Evolutionary conservation across 2,329 filamentous ascomycete species (phyloP).

Genomic region (Cladosporium cucumerinum): DNA sequence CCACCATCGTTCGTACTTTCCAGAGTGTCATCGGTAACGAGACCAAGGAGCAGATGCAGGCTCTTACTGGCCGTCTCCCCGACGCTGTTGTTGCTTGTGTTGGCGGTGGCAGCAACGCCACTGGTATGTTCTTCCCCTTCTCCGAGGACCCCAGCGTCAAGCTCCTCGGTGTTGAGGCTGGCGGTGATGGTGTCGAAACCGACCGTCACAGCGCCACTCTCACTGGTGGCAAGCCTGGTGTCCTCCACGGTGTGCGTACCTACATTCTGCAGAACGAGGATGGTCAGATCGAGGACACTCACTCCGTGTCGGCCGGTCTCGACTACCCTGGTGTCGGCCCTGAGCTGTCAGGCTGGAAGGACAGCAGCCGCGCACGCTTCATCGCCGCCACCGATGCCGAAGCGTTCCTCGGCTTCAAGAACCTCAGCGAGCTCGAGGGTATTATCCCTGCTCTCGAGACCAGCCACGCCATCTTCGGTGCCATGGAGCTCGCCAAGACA

Average conservation of each 20-base stretch:
- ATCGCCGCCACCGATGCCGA: slow-evolving; percentile 87
- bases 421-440: slow-evolving; percentile 83
- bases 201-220: slow-evolving; percentile 82
- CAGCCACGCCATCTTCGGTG: slow-evolving; percentile 87
- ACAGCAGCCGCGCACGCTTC: slow-evolving; percentile 79
- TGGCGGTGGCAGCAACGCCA: slow-evolving; percentile 89
- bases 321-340: slow-evolving; percentile 97
- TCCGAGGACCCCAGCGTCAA: slow-evolving; percentile 79
- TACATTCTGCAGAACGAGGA: slow-evolving; percentile 91
- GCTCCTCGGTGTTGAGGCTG: slow-evolving; percentile 89
- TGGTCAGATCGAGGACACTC: slow-evolving; percentile 91
- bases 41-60: slow-evolving; percentile 86
- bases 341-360: slow-evolving; percentile 90
- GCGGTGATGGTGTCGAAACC: slow-evolving; percentile 88
- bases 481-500: slow-evolving; percentile 84
- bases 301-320: slow-evolving; percentile 92
- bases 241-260: slow-evolving; percentile 91
- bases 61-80: slow-evolving; percentile 80
- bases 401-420: slow-evolving; percentile 80
- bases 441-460: slow-evolving; percentile 96
- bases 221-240: slow-evolving; percentile 80
- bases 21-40: slow-evolving; percentile 94
- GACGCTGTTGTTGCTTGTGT: slow-evolving; percentile 97
- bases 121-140: slow-evolving; percentile 98
- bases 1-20: slow-evolving; percentile 95